Conservation (phyloP, 306 rosid genomes). For the Medicago truncatula region DNA sequence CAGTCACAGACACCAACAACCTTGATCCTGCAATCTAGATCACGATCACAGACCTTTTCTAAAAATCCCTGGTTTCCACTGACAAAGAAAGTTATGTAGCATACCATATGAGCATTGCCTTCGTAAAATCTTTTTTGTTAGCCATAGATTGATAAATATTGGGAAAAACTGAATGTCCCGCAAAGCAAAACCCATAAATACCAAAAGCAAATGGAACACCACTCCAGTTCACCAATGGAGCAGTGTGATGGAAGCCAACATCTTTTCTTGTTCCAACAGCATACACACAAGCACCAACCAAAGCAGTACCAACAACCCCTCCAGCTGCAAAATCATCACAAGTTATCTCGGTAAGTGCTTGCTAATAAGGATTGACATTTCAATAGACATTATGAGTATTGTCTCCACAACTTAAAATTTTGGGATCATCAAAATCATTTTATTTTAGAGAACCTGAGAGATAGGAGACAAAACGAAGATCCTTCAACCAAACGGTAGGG, state of each 20-base stretch:
- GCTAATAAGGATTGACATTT: background rate
- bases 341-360: constrained; percentile 22
- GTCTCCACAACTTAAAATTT: background rate
- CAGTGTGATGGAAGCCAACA: constrained; percentile 67
- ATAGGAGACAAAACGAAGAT: constrained; percentile 74
- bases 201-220: constrained; percentile 86
- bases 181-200: constrained; percentile 76
- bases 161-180: constrained; percentile 86
- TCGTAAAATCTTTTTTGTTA: constrained; percentile 64
- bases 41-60: background rate
- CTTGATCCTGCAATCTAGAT: background rate
- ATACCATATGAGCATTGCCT: constrained; percentile 58
- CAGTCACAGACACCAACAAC: background rate
- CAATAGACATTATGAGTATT: background rate
- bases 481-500: constrained; percentile 82
- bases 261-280: constrained; percentile 62
- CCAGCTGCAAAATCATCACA: constrained; percentile 66
- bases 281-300: constrained; percentile 59
- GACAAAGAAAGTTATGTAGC: constrained; percentile 41
- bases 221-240: constrained; percentile 59
- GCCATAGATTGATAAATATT: constrained; percentile 90
- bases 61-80: background rate
- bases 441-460: constrained; percentile 68
- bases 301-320: constrained; percentile 62
- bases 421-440: background rate